phyloP scores from a whole-genome alignment of 2,329 filamentous ascomycete species.

The Hawksworthiomyces lignivorus region DNA sequence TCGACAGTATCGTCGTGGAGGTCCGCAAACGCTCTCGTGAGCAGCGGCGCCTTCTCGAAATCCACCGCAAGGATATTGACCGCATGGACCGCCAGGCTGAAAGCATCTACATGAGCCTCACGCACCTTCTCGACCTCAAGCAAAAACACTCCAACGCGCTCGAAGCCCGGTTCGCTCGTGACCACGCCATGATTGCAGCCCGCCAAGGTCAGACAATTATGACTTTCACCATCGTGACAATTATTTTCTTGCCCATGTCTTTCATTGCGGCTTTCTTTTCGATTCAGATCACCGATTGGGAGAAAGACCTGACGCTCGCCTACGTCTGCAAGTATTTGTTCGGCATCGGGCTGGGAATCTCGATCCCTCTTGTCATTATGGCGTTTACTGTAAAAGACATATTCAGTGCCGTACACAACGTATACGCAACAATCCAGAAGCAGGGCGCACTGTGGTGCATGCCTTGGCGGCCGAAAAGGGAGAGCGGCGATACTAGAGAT shows the following conservation, averaged over 20 bases:
- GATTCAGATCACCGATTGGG: slow-evolving; percentile 40
- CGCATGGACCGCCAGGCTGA: slow-evolving; percentile 57
- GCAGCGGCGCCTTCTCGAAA: slow-evolving; percentile 49
- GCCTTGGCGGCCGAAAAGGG: neutral
- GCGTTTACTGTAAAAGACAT: slow-evolving; percentile 31
- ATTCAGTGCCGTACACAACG: slow-evolving; percentile 12
- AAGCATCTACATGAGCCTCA: slow-evolving; percentile 51
- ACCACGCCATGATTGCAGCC: slow-evolving; percentile 54
- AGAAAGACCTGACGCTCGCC: slow-evolving; percentile 19
- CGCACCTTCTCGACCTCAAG: slow-evolving; percentile 57
- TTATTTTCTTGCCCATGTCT: slow-evolving; percentile 35
- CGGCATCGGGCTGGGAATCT: slow-evolving; percentile 32
- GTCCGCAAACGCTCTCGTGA: slow-evolving; percentile 48
- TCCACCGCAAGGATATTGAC: slow-evolving; percentile 51
- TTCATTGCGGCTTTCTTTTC: slow-evolving; percentile 37
- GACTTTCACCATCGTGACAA: slow-evolving; percentile 38
- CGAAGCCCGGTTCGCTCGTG: slow-evolving; percentile 53
- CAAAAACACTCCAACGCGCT: slow-evolving; percentile 63
- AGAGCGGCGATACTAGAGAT: too few relatives aligned
- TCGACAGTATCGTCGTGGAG: slow-evolving; percentile 22
- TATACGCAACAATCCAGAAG: neutral
- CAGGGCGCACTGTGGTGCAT: neutral
- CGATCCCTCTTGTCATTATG: slow-evolving; percentile 28
- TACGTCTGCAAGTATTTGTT: slow-evolving; percentile 25
- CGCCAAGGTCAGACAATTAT: slow-evolving; percentile 37